Evolutionary conservation across 2,329 filamentous ascomycete species (phyloP), one percentile per base, ranked within the genome.

Genomic region (Sporothrix schenckii): DNA sequence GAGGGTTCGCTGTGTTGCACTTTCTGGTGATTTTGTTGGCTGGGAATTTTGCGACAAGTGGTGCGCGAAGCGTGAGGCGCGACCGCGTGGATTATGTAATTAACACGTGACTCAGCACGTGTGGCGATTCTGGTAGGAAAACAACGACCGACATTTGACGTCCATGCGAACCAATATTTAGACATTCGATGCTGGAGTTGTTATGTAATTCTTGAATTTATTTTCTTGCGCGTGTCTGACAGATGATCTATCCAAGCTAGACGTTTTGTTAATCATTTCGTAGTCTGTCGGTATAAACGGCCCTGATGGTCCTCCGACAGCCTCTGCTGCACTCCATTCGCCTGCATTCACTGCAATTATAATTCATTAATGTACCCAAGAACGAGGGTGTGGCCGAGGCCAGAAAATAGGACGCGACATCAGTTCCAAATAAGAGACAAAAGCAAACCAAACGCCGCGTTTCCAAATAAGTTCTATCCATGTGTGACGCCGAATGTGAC

Each of bases 11-110:
- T 27, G 49, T 50, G 47, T 52, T 66, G 63, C 63, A 27, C 63
- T 65, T 16, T 63, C 68, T 30, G 39, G 53, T 41, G 44, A 54
- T 71, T 70, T 65, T 44, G 71, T 70, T 73, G 71, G 71, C 53
- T 72, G 69, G 69, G 66, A 44, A 69, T 71, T 73, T 70, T 73
- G 72, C 72, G 72, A 73, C 67, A 41, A 44, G 47, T 47, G 58
- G 44, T 65, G 68, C 69, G 71, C 71, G 71, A 71, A 16, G 50
- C 69, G 69, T 70, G 72, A 53, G 41, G 30, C 27, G 50, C 34
- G 50, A n/a, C 34, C 65, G 56, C 6, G 44, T 54, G 44, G 47
- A 21, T 67, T 67, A 67, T 19, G 14, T 54, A 67, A 65, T 21
- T 21, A 1, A 7, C 69, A 71, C 67, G 71, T 72, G 69, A 63